Base-by-base conservation (phyloP, 1,284 basidiomycete genomes). In the Apiotrichum sp. region DNA sequence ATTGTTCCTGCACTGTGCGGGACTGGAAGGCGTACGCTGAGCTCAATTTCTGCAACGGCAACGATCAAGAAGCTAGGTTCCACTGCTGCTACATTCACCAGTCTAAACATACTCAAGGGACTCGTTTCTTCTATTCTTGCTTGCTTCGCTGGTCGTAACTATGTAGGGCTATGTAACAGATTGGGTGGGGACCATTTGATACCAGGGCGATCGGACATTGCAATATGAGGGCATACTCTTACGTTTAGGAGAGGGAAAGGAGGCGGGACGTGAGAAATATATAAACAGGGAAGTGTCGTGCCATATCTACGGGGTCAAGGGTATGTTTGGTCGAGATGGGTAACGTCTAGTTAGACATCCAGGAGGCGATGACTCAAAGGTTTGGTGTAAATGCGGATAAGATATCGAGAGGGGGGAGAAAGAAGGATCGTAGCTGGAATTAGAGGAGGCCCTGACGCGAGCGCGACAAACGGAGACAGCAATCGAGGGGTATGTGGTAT, bases 81-180 rank as follows among this genome's bases (percentile, higher is more conserved):
- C 22, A 22, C 22, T 22, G 22, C 22, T 22, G 22, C 22, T 22
- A 22, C 22, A 22, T 22, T 22, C 22, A 22, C 22, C 22, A 22
- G 22, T 22, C 22, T 22, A 22, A 22, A 22, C 41, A 42, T 38
- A 8, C 34, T 47, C 45, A 47, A 35, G 45, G 29, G 33, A 47
- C 45, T 42, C 16, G 13, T 42, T 22, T 38, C 13, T 7, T 13
- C 7, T 38, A 41, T 16, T 41, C n/a, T 14, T 38, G 7, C 13
- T 38, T 49, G 22, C 35, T 46, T 46, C 36, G 40, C 47, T 49
- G 33, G 39, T 50, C 49, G 49, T 50, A 50, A 50, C 41, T 43
- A 50, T 31, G 47, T 48, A n/a, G 9, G 35, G 46, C 46, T 47
- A 48, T 48, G 47, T 48, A 39, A 48, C 47, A 48, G 47, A 32